Percentiles rank a stretch among this genome's conserved stretches.
Evolutionary conservation across 768 basidiomycete genomes (phyloP).

Genomic region (Strobilomyces confusus): DNA sequence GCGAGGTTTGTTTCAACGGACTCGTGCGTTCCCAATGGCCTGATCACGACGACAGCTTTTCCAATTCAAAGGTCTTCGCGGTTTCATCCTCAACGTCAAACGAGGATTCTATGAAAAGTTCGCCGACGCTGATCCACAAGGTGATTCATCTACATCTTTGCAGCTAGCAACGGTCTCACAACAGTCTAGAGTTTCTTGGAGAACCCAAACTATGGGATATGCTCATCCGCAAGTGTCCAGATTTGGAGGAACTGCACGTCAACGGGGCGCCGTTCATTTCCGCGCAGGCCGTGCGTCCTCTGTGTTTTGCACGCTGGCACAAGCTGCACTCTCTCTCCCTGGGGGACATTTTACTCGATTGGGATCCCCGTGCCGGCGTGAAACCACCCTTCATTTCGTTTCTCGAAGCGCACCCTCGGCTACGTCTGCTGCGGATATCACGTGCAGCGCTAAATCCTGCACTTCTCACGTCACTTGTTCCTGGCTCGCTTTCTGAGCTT

Average conservation of each 20-base stretch:
- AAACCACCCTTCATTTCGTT: slow-evolving; percentile 63
- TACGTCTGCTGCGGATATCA: slow-evolving; percentile 51
- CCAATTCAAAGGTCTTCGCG: slow-evolving; percentile 58
- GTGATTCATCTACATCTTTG: slow-evolving; percentile 29
- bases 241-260: slow-evolving; percentile 62
- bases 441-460: slow-evolving; percentile 49
- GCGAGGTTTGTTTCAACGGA: slow-evolving; percentile 47
- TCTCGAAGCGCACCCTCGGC: slow-evolving; percentile 57
- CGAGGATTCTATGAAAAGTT: slow-evolving; percentile 60
- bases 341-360: slow-evolving; percentile 64
- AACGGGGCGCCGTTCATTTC: slow-evolving; percentile 26
- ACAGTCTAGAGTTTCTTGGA: slow-evolving; percentile 18
- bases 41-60: slow-evolving; percentile 47
- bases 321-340: slow-evolving; percentile 54
- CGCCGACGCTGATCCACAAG: slow-evolving; percentile 50
- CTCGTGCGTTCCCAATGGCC: not conserved
- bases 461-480: slow-evolving; percentile 48
- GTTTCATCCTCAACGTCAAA: slow-evolving; percentile 60
- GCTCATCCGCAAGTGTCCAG: slow-evolving; percentile 60
- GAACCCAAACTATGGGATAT: slow-evolving; percentile 56
- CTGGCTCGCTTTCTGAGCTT: slow-evolving; percentile 44
- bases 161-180: slow-evolving; percentile 2
- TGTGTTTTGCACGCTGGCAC: slow-evolving; percentile 66
- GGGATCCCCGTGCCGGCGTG: slow-evolving; percentile 38
- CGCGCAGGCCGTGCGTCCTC: slow-evolving; percentile 46